These are phyloP conservation scores for Ceratocystis diversiconidia DNA, from an alignment of 2,329 filamentous ascomycete species.

Conservation along the genomic window DNA sequence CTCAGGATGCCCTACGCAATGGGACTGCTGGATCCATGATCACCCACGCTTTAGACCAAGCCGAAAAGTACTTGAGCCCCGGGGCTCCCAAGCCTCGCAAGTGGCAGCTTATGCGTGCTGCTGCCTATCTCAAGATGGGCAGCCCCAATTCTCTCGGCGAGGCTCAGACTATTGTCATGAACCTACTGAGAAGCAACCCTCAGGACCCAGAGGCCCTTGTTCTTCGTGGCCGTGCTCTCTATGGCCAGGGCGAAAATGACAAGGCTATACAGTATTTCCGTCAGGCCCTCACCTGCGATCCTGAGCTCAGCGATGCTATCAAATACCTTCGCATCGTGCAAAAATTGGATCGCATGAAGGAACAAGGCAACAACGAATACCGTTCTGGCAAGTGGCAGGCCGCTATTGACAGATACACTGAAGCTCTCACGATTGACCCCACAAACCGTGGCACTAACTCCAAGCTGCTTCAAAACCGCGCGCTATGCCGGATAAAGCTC, in stretches of 20 bases:
- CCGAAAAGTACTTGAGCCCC: constrained; percentile 62
- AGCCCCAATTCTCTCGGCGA: constrained; percentile 79
- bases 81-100: constrained; percentile 73
- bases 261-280: constrained; percentile 88
- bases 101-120: constrained; percentile 85
- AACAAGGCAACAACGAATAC: constrained; percentile 82
- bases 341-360: constrained; percentile 84
- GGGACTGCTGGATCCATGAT: constrained; percentile 82
- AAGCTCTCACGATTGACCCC: constrained; percentile 74
- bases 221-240: constrained; percentile 72
- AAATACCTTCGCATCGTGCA: constrained; percentile 82
- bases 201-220: constrained; percentile 90
- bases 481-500: constrained; percentile 67
- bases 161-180: constrained; percentile 85
- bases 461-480: constrained; percentile 87
- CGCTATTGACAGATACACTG: constrained; percentile 72
- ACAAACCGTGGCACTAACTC: constrained; percentile 83
- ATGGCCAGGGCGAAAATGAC: constrained; percentile 84
- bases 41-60: constrained; percentile 79
- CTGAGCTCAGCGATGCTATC: constrained; percentile 76
- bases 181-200: constrained; percentile 67
- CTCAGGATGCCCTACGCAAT: constrained; percentile 59
- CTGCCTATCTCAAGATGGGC: constrained; percentile 86
- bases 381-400: constrained; percentile 67
- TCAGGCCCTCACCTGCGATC: constrained; percentile 77